Base-by-base conservation (phyloP, 345 rosid genomes). In the Capsella bursapastoris region DNA sequence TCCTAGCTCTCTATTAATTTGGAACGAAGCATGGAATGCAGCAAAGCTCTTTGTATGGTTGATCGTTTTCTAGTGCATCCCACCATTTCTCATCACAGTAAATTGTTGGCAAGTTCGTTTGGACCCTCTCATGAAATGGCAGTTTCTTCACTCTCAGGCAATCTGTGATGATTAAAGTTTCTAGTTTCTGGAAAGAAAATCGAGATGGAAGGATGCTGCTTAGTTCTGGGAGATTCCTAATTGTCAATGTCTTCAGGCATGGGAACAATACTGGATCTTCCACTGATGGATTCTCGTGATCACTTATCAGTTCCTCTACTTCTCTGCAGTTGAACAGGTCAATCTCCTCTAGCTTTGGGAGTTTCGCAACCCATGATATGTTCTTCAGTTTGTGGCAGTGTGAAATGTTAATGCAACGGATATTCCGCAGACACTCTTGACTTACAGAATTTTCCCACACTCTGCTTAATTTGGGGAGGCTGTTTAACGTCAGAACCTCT, bases 11-110 rank as follows among this genome's bases (percentile, higher is more conserved):
- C n/a, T 48, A 48, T 83, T 81, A 81, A 55, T 65, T 75, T 53
- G 82, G 57, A 70, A 73, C 71, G 65, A 85, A 83, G 35, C 78
- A 41, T 1, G 78, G 80, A 59, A 69, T 57, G 56, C 58, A 78
- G 66, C n/a, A 55, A 59, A 52, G 22, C 68, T 38, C 68, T 61
- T 18, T 57, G 69, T 27, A 64, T 45, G 71, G 37, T 34, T 76
- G 70, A 31, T 83, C 76, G 71, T 81, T 64, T 51, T 78, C 68
- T 61, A 82, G 60, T 52, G 82, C 80, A 35, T 80, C 77, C 87
- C 89, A 86, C 89, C 89, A 86, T 37, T 78, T 66, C 71, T 76
- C 56, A 61, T 64, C 56, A 31, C 87, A 82, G 35, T 80, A 80
- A 47, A 86, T 78, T 10, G 73, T 69, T 64, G 83, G 79, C 57